A percentile compares a stretch with the other conserved stretches of the same genome.
Conservation (phyloP, 345 rosid species). For the Reutealis trisperma region DNA sequence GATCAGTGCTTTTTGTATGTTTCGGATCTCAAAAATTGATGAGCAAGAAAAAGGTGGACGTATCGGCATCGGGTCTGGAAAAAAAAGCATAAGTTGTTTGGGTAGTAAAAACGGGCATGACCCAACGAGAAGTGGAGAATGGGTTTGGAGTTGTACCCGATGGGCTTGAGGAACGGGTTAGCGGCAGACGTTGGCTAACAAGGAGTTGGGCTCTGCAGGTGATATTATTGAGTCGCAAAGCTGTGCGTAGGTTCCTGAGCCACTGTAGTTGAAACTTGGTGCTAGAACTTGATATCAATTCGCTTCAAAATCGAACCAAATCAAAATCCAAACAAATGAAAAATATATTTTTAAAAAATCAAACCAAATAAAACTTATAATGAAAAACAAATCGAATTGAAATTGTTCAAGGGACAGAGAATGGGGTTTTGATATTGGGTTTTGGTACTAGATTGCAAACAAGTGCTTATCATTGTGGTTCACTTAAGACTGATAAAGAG, state of each 20-base stretch:
- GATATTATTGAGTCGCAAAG: conserved; percentile 47
- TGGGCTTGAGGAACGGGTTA: conserved; percentile 49
- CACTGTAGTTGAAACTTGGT: conserved; percentile 83
- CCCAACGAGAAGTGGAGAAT: conserved; percentile 11
- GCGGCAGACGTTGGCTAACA: conserved; percentile 42
- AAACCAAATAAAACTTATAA: too few species aligned
- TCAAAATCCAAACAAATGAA: too few species aligned
- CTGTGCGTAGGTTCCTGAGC: conserved; percentile 61
- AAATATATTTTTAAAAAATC: too few species aligned
- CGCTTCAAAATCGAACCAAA: too few species aligned
- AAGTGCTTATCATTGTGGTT: too few species aligned
- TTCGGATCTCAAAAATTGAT: conserved; percentile 65
- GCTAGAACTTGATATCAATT: too few species aligned
- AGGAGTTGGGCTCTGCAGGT: conserved; percentile 66
- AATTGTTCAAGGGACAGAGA: conserved; percentile 52
- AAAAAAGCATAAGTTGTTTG: conserved; percentile 65
- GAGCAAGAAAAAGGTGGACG: conserved; percentile 31
- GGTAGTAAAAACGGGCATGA: conserved; percentile 48
- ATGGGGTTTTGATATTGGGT: conserved; percentile 48
- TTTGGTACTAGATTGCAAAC: neutral
- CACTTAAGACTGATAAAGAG: too few species aligned
- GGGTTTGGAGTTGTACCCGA: conserved; percentile 38
- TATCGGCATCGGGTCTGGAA: conserved; percentile 53
- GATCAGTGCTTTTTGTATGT: conserved; percentile 59
- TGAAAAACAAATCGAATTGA: too few species aligned